Base-by-base conservation (phyloP, 108 stramenopile genomes). In the Cylindrotheca fusiformis region DNA sequence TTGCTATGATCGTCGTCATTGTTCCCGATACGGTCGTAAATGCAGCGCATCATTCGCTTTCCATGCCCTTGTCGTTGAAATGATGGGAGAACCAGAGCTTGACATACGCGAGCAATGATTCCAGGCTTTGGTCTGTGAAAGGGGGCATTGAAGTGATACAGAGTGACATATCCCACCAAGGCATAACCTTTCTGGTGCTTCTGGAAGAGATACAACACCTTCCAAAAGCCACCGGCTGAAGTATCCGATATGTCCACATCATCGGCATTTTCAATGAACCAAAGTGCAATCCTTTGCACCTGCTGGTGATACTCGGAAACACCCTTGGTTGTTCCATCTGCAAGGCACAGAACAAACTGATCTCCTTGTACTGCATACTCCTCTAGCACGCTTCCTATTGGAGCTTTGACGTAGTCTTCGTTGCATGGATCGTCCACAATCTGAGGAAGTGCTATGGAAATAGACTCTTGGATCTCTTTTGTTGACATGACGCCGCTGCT, bases 1-100 rank as follows among this genome's bases (percentile, higher is more conserved):
- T 65, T 32, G n/a, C n/a, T n/a, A n/a, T n/a, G n/a, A 8, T 55
- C 17, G 12, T 55, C 54, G 18, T 8, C 6, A 36, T 36, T 21
- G 20, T 23, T 4, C 1, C 36, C 58, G 5, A 78, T 81, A 4
- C 72, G 10, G 3, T 75, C 62, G 65, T 88, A 74, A 1, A 82
- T 73, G 17, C 67, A 70, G 17, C 57, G 50, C 49, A 93, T 47
- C 65, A 93, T 65, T 19, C 59, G 54, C n/a, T 65, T 77, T 25
- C 91, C 91, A 73, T 93, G 91, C n/a, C 91, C 91, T 49, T 68
- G 65, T 17, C 87, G 63, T 75, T 93, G 91, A 70, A 74, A 88
- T 1, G 83, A 81, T 24, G 91, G 91, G 30, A 93, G 66, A 17
- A 88, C 55, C 54, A 93, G 52, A 1, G 79, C 87, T 59, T 93